A percentile compares a stretch with the other conserved stretches of the same genome.
Conservation (phyloP, 140 eudicot genomes). For the Erigeron philadelphicus region DNA sequence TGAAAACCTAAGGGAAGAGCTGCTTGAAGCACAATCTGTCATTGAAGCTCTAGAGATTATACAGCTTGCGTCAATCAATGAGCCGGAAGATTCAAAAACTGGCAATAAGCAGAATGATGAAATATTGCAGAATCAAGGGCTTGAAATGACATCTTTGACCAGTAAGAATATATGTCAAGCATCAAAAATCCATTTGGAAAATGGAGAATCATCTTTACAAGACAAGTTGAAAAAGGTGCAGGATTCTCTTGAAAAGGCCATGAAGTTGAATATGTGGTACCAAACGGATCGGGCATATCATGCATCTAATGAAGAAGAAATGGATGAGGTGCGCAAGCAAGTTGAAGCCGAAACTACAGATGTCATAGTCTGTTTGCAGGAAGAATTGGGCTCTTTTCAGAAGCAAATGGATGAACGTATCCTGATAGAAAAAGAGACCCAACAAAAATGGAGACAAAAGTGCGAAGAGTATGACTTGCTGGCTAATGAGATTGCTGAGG, state of each 20-base stretch:
- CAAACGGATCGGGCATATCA: slow-evolving; percentile 49
- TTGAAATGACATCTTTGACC: slow-evolving; percentile 40
- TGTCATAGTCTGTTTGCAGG: slow-evolving; percentile 77
- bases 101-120: slow-evolving; percentile 27
- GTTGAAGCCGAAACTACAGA: slow-evolving; percentile 86
- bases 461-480: slow-evolving; percentile 42
- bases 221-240: slow-evolving; percentile 59
- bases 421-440: slow-evolving; percentile 50
- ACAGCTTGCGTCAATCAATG: slow-evolving; percentile 44
- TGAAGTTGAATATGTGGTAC: slow-evolving; percentile 44
- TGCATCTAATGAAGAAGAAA: slow-evolving; percentile 53
- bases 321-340: slow-evolving; percentile 62
- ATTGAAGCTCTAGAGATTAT: slow-evolving; percentile 68
- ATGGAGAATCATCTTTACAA: slow-evolving; percentile 16
- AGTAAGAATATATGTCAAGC: slow-evolving; percentile 30
- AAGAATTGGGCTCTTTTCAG: slow-evolving; percentile 55
- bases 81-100: slow-evolving; percentile 52
- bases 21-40: slow-evolving; percentile 49
- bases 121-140: slow-evolving; percentile 34
- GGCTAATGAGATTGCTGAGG: slow-evolving; percentile 52
- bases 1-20: slow-evolving; percentile 46
- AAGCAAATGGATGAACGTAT: slow-evolving; percentile 44
- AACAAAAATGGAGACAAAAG: slow-evolving; percentile 38
- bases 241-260: slow-evolving; percentile 62
- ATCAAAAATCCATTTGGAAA: slow-evolving; percentile 25